phyloP scores from a whole-genome alignment of 2,329 filamentous ascomycete genomes.

The Curvularia spicifera region DNA sequence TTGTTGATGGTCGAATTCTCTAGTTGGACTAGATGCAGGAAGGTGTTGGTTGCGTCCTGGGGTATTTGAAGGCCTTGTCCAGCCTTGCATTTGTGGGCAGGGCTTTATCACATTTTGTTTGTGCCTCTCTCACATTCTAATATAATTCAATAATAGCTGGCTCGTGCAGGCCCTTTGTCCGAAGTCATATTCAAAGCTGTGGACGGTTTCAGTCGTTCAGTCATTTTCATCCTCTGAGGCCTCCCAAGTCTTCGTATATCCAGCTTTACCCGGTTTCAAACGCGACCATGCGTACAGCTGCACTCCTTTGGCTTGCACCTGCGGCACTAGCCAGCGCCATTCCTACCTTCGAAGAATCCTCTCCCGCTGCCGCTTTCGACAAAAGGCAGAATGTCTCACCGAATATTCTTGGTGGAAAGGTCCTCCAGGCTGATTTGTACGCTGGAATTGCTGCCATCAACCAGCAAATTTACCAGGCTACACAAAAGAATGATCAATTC shows the following conservation, averaged over 20 bases:
- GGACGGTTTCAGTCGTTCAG: conserved; percentile 8
- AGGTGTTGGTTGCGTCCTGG: conserved; percentile 8
- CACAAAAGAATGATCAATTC: conserved; percentile 26
- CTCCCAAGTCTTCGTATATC: conserved; percentile 1
- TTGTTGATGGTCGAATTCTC: not conserved
- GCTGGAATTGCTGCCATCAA: conserved; percentile 34
- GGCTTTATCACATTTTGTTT: conserved; percentile 18
- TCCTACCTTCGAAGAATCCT: conserved; percentile 16
- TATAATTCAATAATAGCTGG: conserved; percentile 17
- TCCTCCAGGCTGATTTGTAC: conserved; percentile 31
- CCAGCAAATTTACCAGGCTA: conserved; percentile 38
- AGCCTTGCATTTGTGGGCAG: conserved; percentile 13
- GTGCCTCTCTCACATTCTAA: conserved; percentile 12
- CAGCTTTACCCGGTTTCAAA: conserved; percentile 19
- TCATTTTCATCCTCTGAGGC: conserved; percentile 14
- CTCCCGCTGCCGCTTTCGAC: conserved; percentile 21
- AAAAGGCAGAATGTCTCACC: conserved; percentile 23
- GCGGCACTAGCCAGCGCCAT: conserved; percentile 26
- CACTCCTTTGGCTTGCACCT: conserved; percentile 27
- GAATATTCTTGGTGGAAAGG: conserved; percentile 21
- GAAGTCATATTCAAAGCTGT: conserved; percentile 19
- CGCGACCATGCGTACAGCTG: conserved; percentile 28
- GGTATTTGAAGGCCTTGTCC: conserved; percentile 26
- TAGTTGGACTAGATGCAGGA: conserved; percentile 12
- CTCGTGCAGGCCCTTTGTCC: conserved; percentile 13